phyloP scores from a whole-genome alignment of 176 grass and related monocot species.

The maize (Zea mays) region DNA sequence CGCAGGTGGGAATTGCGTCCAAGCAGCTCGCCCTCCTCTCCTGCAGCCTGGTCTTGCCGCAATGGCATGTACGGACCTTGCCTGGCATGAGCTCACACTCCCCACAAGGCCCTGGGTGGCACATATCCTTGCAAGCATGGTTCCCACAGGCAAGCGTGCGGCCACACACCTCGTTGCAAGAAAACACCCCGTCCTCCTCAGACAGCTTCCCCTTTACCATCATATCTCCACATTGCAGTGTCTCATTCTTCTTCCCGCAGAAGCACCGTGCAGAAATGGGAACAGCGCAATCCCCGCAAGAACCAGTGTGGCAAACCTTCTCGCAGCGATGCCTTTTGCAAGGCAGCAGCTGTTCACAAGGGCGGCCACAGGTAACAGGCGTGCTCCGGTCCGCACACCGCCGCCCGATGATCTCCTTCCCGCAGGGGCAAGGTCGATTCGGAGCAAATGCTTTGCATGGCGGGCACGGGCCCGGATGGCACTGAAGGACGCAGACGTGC shows the following conservation, averaged over 20 bases:
- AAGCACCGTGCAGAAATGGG: conserved; percentile 61
- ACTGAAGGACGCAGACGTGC: conserved; percentile 87
- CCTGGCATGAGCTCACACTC: conserved; percentile 64
- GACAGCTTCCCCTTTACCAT: conserved; percentile 59
- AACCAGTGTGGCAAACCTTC: conserved; percentile 72
- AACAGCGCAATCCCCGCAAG: conserved; percentile 63
- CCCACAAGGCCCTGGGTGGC: conserved; percentile 77
- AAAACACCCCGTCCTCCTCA: conserved; percentile 61
- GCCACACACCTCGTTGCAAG: conserved; percentile 55
- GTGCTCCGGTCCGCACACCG: conserved; percentile 69
- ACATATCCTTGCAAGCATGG: conserved; percentile 67
- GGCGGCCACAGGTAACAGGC: conserved; percentile 68
- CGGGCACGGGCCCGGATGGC: conserved; percentile 85
- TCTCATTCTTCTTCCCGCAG: conserved; percentile 70
- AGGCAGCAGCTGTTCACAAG: conserved; percentile 54
- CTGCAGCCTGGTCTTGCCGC: conserved; percentile 65
- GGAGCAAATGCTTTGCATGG: conserved; percentile 94
- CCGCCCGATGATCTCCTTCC: conserved; percentile 68
- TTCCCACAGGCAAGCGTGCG: conserved; percentile 60
- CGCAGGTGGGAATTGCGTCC: conserved; percentile 76
- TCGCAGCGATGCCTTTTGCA: conserved; percentile 69
- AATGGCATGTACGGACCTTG: conserved; percentile 77
- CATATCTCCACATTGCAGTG: conserved; percentile 73
- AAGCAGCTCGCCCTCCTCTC: conserved; percentile 69
- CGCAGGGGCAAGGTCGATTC: conserved; percentile 64